phyloP scores from a whole-genome alignment of 768 basidiomycete species.

The Russula compacta region DNA sequence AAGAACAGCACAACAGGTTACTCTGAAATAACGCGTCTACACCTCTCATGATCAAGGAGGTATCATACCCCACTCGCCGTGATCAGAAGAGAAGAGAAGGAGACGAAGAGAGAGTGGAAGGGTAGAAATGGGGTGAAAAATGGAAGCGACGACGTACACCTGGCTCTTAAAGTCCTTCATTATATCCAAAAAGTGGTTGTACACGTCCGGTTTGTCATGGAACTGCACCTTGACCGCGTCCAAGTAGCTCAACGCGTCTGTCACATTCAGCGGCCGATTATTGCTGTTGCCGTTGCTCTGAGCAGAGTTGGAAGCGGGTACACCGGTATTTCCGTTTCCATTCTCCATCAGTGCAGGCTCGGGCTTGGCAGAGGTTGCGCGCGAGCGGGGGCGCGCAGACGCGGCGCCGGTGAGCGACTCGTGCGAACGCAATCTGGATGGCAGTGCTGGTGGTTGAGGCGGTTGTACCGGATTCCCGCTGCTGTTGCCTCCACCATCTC shows the following conservation, averaged over 20 bases:
- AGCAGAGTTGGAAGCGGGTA: not conserved
- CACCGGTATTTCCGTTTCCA: not conserved
- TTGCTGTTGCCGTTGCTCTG: conserved; percentile 25
- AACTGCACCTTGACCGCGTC: conserved; percentile 94
- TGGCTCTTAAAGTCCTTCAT: conserved; percentile 99
- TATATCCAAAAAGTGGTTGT: conserved; percentile 90
- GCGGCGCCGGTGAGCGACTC: conserved; percentile 11
- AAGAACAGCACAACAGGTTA: not conserved
- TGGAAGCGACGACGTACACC: conserved; percentile 43
- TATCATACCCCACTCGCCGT: not conserved
- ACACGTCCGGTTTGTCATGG: conserved; percentile 82
- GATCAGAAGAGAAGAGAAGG: not conserved
- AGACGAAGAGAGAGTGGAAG: not conserved
- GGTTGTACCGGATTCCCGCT: not conserved
- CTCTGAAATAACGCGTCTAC: not conserved
- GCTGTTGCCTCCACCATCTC: not conserved
- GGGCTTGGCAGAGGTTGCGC: conserved; percentile 14
- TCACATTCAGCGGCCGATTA: conserved; percentile 76
- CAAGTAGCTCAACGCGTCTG: conserved; percentile 87
- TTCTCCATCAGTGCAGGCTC: not conserved
- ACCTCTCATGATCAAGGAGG: not conserved
- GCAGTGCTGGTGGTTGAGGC: not conserved
- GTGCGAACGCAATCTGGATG: conserved; percentile 9
- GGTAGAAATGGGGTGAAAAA: not conserved
- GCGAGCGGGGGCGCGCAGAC: conserved; percentile 9